Evolutionary conservation across 2,329 filamentous ascomycete species (phyloP).

Genomic region (Penicillium hordei): DNA sequence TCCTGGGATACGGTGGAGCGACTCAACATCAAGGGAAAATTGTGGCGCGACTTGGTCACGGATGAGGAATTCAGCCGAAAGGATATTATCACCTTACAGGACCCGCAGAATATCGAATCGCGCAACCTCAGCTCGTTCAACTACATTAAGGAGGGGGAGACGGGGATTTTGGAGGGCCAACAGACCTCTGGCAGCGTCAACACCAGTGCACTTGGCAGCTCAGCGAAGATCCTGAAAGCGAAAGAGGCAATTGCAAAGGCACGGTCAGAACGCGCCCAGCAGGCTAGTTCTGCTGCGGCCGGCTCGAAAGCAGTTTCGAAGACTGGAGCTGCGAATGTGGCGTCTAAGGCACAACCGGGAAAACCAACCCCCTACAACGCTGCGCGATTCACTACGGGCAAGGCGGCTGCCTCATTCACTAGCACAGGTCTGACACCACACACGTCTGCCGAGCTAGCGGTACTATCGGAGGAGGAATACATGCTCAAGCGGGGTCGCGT

Average conservation of each 20-base stretch:
- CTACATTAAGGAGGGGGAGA: constrained; percentile 78
- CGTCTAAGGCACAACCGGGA: constrained; percentile 29
- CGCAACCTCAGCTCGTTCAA: constrained; percentile 86
- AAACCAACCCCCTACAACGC: constrained; percentile 70
- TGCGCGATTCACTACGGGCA: constrained; percentile 84
- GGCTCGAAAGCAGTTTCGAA: constrained; percentile 30
- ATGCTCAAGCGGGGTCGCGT: constrained; percentile 89
- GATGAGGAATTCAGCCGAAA: constrained; percentile 83
- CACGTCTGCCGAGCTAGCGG: constrained; percentile 80
- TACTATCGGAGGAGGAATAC: constrained; percentile 91
- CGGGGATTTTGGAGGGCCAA: constrained; percentile 67
- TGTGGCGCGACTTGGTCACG: constrained; percentile 87
- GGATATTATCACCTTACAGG: constrained; percentile 94
- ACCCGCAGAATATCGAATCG: constrained; percentile 83
- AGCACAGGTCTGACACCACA: constrained; percentile 91
- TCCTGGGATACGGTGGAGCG: constrained; percentile 93
- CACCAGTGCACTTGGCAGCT: constrained; percentile 72
- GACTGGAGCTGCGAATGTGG: constrained; percentile 13
- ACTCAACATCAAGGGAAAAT: constrained; percentile 94
- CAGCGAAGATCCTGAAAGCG: constrained; percentile 80
- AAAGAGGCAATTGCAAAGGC: constrained; percentile 93
- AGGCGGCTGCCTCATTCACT: constrained; percentile 90
- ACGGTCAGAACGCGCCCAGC: constrained; percentile 67
- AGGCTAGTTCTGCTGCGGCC: constrained; percentile 54
- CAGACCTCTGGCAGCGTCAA: constrained; percentile 68